phyloP scores from a whole-genome alignment of 129 eudicot species.

The Flaveria robusta region DNA sequence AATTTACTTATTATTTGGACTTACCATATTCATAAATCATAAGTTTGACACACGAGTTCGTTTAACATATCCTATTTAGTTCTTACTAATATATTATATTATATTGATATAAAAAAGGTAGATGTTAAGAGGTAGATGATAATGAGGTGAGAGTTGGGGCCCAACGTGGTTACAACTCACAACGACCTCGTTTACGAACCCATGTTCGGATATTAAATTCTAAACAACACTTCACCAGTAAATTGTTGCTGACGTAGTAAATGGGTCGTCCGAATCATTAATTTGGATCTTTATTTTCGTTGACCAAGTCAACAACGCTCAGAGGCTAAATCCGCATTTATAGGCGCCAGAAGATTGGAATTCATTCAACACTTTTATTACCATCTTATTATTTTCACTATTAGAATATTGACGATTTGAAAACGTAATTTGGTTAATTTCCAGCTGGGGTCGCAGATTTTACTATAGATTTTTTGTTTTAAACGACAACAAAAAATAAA shows the following conservation, averaged over 20 bases:
- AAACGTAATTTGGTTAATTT: no score
- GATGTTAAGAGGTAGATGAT: not conserved
- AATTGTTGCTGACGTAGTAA: constrained; percentile 19
- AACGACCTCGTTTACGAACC: constrained; percentile 5
- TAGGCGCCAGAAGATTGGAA: not conserved
- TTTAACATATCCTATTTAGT: no score
- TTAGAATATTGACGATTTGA: no score
- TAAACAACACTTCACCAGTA: constrained; percentile 10
- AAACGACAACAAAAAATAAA: no score
- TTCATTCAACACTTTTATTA: not conserved
- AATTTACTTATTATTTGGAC: no score
- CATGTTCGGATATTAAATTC: not conserved
- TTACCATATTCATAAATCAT: no score
- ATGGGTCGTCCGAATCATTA: not conserved
- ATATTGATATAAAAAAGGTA: not conserved
- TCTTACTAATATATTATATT: no score
- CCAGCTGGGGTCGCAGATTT: no score
- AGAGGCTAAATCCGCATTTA: not conserved
- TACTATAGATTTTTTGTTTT: no score
- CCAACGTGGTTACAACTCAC: not conserved
- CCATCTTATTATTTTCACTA: no score
- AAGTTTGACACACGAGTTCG: no score
- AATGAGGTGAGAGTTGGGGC: not conserved
- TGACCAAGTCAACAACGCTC: not conserved
- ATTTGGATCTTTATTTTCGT: not conserved